Conservation (phyloP, 441 rosid species). For the Gossypium laxum region DNA sequence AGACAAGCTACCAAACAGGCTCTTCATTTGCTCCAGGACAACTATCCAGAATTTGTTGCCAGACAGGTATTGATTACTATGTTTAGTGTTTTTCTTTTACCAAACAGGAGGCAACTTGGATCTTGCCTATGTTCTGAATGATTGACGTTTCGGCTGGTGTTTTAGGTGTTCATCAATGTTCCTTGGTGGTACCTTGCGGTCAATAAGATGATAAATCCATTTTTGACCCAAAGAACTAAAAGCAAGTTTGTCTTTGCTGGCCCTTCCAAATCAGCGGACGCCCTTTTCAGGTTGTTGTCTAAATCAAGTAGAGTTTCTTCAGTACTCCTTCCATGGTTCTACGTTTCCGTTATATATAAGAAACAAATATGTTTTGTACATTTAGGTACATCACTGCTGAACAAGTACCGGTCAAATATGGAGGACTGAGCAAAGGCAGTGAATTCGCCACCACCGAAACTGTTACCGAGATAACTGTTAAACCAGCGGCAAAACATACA, state of each 20-base stretch:
- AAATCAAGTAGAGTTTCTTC: slow-evolving; percentile 5
- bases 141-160: not conserved
- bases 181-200: slow-evolving; percentile 53
- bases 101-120: too few species aligned
- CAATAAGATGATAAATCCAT: slow-evolving; percentile 35
- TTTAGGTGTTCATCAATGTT: slow-evolving; percentile 43
- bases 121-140: too few species aligned
- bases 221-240: slow-evolving; percentile 41
- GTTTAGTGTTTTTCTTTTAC: too few species aligned
- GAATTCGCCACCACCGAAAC: slow-evolving; percentile 29
- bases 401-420: slow-evolving; percentile 39
- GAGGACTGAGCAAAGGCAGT: slow-evolving; percentile 40
- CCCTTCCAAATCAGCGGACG: slow-evolving; percentile 34
- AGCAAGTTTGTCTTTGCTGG: slow-evolving; percentile 45
- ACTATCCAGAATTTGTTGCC: slow-evolving; percentile 48
- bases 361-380: not conserved
- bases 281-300: slow-evolving; percentile 32
- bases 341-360: not conserved
- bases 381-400: slow-evolving; percentile 41
- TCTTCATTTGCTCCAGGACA: slow-evolving; percentile 42
- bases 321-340: too few species aligned
- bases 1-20: slow-evolving; percentile 41
- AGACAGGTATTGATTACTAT: slow-evolving; percentile 31
- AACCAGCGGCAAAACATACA: slow-evolving; percentile 31
- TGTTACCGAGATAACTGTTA: slow-evolving; percentile 29